phyloP scores from a whole-genome alignment of 805 yeast genomes.

The Wickerhamomyces strasburgensis region DNA sequence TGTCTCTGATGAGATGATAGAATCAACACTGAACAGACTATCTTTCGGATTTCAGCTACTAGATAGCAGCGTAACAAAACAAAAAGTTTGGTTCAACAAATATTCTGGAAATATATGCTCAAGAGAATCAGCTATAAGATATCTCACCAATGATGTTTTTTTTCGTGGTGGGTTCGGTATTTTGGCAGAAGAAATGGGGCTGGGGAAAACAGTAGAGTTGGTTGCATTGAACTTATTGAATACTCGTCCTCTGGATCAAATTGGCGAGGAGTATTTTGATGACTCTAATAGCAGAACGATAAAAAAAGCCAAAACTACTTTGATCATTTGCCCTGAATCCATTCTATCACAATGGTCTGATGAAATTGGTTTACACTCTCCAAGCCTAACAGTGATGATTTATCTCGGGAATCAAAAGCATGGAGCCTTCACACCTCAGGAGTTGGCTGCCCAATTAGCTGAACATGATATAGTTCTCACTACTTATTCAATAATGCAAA shows the following conservation, averaged over 20 bases:
- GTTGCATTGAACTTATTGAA: constrained; percentile 61
- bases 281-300: constrained; percentile 18
- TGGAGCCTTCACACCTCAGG: constrained; percentile 27
- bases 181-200: constrained; percentile 94
- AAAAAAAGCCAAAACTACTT: constrained; percentile 56
- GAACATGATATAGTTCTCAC: constrained; percentile 75
- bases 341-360: constrained; percentile 82
- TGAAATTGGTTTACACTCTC: constrained; percentile 60
- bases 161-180: constrained; percentile 41
- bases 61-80: background rate
- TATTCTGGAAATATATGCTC: constrained; percentile 45
- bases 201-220: constrained; percentile 91
- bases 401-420: constrained; percentile 54
- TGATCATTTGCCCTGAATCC: constrained; percentile 82
- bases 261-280: constrained; percentile 7
- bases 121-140: constrained; percentile 26
- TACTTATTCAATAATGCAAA: constrained; percentile 65
- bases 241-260: constrained; percentile 37
- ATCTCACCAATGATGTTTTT: constrained; percentile 23
- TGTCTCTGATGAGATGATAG: constrained; percentile 23
- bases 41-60: constrained; percentile 49
- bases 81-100: constrained; percentile 41
- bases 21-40: constrained; percentile 33
- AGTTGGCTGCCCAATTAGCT: constrained; percentile 48
- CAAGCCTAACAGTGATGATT: constrained; percentile 52